Percentiles rank a stretch among this genome's conserved stretches.
These are phyloP conservation scores for Yarrowia yakushimensis DNA, from an alignment of 805 yeast species.

Conservation along the genomic window DNA sequence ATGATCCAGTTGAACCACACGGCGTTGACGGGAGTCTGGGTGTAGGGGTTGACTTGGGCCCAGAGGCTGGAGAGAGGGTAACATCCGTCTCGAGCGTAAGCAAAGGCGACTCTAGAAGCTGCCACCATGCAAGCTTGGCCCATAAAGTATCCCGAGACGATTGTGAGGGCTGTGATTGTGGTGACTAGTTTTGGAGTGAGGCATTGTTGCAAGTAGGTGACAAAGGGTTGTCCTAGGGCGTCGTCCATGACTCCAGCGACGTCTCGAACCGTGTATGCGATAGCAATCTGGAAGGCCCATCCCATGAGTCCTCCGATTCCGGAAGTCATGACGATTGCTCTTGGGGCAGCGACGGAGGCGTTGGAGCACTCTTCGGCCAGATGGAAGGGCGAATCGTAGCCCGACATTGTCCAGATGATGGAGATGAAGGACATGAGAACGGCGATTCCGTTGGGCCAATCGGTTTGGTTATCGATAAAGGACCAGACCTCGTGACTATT, in stretches of 20 bases:
- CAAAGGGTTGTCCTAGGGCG: constrained; percentile 59
- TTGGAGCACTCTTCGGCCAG: constrained; percentile 69
- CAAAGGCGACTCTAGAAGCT: constrained; percentile 62
- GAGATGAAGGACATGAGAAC: constrained; percentile 47
- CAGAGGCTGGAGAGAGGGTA: constrained; percentile 54
- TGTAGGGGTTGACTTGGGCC: constrained; percentile 48
- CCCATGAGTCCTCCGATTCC: constrained; percentile 54
- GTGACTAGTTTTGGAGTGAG: constrained; percentile 43
- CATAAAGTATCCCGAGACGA: constrained; percentile 48
- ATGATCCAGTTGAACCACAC: constrained; percentile 52
- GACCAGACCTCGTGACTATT: constrained; percentile 50
- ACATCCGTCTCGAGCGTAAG: constrained; percentile 66
- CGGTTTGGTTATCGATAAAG: constrained; percentile 52
- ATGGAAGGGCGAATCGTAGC: constrained; percentile 73
- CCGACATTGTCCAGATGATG: constrained; percentile 58
- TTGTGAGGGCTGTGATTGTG: constrained; percentile 45
- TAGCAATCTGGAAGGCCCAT: constrained; percentile 55
- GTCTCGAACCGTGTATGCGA: constrained; percentile 58
- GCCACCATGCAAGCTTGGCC: constrained; percentile 61
- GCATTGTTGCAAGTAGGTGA: constrained; percentile 51
- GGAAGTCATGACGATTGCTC: constrained; percentile 59
- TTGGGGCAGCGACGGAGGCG: constrained; percentile 62
- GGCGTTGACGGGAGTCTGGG: constrained; percentile 63
- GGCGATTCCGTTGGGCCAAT: constrained; percentile 61
- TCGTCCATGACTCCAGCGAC: constrained; percentile 46